Evolutionary conservation across 306 rosid species (phyloP).

Genomic region (Cicer cuneatum): DNA sequence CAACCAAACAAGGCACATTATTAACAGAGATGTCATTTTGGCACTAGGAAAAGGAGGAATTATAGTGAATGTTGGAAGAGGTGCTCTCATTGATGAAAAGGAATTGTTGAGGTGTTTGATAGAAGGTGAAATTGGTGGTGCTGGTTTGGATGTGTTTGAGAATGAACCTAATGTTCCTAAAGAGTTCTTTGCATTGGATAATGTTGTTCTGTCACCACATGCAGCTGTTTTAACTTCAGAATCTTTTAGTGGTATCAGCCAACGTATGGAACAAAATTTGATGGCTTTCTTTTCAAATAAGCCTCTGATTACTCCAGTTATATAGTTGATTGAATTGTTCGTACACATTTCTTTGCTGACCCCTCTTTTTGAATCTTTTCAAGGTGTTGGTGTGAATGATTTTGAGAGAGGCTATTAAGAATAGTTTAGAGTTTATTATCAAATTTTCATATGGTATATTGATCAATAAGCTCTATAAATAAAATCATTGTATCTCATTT

Average conservation of each 20-base stretch:
- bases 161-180: slow-evolving; percentile 56
- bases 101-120: slow-evolving; percentile 26
- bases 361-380: background rate
- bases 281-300: slow-evolving; percentile 59
- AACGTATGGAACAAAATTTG: slow-evolving; percentile 48
- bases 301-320: slow-evolving; percentile 47
- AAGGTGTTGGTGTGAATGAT: too few relatives aligned
- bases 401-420: background rate
- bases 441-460: background rate
- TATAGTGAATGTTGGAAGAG: slow-evolving; percentile 58
- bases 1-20: slow-evolving; percentile 51
- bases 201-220: slow-evolving; percentile 62
- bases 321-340: background rate
- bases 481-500: background rate
- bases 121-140: slow-evolving; percentile 44
- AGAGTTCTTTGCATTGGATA: slow-evolving; percentile 51
- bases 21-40: slow-evolving; percentile 54
- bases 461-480: background rate
- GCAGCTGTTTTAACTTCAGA: slow-evolving; percentile 40
- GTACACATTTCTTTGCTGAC: background rate
- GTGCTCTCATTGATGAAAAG: slow-evolving; percentile 55
- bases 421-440: background rate
- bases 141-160: slow-evolving; percentile 72
- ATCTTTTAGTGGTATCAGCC: background rate
- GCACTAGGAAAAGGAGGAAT: slow-evolving; percentile 57